These are phyloP conservation scores for Botrytis fabae DNA, from an alignment of 2,329 filamentous ascomycete species.

Conservation along the genomic window DNA sequence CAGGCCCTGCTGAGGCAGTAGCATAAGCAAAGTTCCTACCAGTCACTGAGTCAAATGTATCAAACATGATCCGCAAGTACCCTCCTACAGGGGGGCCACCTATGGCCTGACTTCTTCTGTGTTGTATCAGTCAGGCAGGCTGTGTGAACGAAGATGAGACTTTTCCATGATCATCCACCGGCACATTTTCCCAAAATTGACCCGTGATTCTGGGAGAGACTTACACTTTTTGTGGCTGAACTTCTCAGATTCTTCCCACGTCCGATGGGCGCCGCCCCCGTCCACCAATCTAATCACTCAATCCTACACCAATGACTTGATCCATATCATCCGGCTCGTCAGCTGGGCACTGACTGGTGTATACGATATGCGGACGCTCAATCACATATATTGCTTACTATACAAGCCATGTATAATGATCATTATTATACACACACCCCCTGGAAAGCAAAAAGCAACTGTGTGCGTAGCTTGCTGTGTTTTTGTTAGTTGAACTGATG, in stretches of 20 bases:
- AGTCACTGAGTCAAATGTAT: conserved; percentile 14
- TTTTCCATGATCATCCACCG: conserved; percentile 13
- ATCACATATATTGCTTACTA: conserved; percentile 1
- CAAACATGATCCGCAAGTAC: conserved; percentile 13
- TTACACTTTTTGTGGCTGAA: conserved; percentile 22
- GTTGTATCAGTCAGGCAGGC: conserved; percentile 17
- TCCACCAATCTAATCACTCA: not conserved
- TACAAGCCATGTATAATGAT: not conserved
- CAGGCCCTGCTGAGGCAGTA: conserved; percentile 18
- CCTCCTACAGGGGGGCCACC: conserved; percentile 15
- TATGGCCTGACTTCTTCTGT: conserved; percentile 22
- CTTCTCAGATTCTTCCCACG: conserved; percentile 7
- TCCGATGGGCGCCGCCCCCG: not conserved
- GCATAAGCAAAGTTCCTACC: conserved; percentile 19
- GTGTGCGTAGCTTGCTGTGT: not conserved
- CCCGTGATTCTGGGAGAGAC: conserved; percentile 18
- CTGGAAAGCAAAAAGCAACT: not conserved
- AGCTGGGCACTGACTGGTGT: conserved; percentile 9
- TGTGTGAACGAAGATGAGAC: conserved; percentile 12
- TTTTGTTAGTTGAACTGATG: not conserved
- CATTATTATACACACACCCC: not conserved
- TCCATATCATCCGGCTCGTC: conserved; percentile 10
- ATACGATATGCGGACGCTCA: not conserved
- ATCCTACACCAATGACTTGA: conserved; percentile 2
- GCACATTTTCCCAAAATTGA: conserved; percentile 7